phyloP scores from a whole-genome alignment of 1,284 basidiomycete genomes.

The Cutaneotrichosporon spelunceum region DNA sequence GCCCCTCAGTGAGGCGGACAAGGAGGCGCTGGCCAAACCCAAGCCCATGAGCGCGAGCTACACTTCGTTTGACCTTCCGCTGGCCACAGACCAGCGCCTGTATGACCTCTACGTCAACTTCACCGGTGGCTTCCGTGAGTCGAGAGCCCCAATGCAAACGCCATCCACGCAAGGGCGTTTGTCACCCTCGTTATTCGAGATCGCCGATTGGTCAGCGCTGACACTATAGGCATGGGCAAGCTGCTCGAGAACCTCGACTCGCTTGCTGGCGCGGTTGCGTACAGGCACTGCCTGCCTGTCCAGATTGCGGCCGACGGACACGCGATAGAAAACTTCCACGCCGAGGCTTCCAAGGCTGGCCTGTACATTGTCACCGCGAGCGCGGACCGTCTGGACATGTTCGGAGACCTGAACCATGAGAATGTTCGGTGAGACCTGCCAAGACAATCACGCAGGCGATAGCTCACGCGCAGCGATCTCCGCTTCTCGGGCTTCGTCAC shows the following conservation, averaged over 20 bases:
- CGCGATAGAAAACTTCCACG: conserved; percentile 53
- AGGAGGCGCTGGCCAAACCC: conserved; percentile 32
- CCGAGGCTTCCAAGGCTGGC: conserved; percentile 59
- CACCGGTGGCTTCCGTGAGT: conserved; percentile 48
- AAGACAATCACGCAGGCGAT: neutral
- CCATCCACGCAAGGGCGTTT: neutral
- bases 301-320: conserved; percentile 19
- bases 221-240: conserved; percentile 48
- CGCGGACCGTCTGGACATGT: conserved; percentile 61
- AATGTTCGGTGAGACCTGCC: neutral
- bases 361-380: conserved; percentile 79
- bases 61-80: conserved; percentile 47
- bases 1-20: conserved; percentile 20
- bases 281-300: conserved; percentile 66
- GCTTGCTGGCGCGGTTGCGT: conserved; percentile 74
- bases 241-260: conserved; percentile 64
- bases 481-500: conserved; percentile 74
- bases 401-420: conserved; percentile 38
- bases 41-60: conserved; percentile 50
- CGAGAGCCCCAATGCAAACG: neutral
- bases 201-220: conserved; percentile 3
- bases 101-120: conserved; percentile 49
- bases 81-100: conserved; percentile 41
- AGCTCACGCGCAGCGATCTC: conserved; percentile 54
- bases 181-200: neutral